Evolutionary conservation across 176 grass and related monocot genomes (phyloP).

Genomic region (Poa annua): DNA sequence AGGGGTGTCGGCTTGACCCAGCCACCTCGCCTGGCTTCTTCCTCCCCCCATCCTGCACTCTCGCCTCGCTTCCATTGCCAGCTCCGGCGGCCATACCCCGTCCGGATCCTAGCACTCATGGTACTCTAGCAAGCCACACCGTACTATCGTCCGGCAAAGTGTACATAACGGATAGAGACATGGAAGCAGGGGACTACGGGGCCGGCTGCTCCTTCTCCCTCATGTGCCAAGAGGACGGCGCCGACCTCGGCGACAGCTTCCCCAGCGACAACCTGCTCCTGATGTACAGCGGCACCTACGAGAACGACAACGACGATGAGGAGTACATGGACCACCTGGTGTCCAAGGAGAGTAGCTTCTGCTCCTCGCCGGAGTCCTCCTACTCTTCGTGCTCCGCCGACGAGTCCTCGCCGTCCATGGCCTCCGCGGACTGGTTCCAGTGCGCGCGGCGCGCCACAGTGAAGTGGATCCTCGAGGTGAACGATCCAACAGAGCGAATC

Average conservation of each 20-base stretch:
- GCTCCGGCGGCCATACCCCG: conserved; percentile 42
- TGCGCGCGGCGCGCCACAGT: conserved; percentile 51
- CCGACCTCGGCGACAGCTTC: conserved; percentile 44
- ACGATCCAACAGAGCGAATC: background rate
- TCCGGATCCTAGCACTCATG: conserved; percentile 13
- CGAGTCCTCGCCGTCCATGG: conserved; percentile 26
- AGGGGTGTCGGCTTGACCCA: background rate
- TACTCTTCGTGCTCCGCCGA: background rate
- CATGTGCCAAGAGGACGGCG: conserved; percentile 75
- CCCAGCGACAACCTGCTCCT: background rate
- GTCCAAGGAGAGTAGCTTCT: conserved; percentile 72
- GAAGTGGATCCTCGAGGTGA: conserved; percentile 78
- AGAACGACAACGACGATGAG: conserved; percentile 29
- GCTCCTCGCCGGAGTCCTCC: conserved; percentile 16
- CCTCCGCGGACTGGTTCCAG: conserved; percentile 54
- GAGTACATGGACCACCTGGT: conserved; percentile 72
- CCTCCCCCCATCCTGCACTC: background rate
- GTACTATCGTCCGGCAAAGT: background rate
- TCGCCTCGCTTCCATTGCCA: conserved; percentile 6
- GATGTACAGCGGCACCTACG: background rate
- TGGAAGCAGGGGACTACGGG: conserved; percentile 46
- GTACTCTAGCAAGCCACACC: background rate
- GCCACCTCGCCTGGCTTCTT: conserved; percentile 36
- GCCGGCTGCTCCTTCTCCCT: conserved; percentile 61
- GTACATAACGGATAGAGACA: conserved; percentile 29